These are phyloP conservation scores for Phaeosphaeria sp. DNA, from an alignment of 2,329 filamentous ascomycete genomes.

Conservation along the genomic window DNA sequence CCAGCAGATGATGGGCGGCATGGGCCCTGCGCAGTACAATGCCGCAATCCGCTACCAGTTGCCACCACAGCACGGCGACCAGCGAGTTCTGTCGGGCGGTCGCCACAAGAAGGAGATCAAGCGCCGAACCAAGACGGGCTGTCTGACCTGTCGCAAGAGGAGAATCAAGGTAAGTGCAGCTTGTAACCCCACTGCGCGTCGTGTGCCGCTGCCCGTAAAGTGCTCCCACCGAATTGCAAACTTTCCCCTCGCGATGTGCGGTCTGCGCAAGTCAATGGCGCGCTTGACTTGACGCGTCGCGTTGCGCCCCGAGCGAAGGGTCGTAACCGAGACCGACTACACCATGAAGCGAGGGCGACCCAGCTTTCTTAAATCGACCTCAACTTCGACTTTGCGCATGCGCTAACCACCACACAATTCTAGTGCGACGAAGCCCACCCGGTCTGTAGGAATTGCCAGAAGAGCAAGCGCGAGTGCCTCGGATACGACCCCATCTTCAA, in stretches of 20 bases:
- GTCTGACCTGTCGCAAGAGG: constrained; percentile 64
- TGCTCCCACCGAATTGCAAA: neutral
- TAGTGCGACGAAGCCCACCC: constrained; percentile 98
- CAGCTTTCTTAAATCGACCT: constrained; percentile 39
- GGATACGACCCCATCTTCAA: constrained; percentile 91
- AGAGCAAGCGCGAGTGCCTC: constrained; percentile 85
- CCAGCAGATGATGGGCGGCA: constrained; percentile 58
- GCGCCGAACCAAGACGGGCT: constrained; percentile 76
- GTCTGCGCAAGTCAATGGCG: constrained; percentile 30
- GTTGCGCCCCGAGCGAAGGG: constrained; percentile 26
- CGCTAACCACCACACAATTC: constrained; percentile 34
- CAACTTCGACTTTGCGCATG: constrained; percentile 20
- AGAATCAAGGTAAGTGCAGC: constrained; percentile 70
- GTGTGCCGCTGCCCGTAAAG: neutral
- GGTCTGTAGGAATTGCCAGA: constrained; percentile 87
- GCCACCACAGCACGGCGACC: constrained; percentile 55
- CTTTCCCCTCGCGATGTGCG: neutral
- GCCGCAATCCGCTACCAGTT: constrained; percentile 61
- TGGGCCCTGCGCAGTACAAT: constrained; percentile 56
- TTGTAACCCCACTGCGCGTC: neutral
- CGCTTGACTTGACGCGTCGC: constrained; percentile 34
- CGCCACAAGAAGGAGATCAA: constrained; percentile 78
- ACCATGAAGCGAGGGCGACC: constrained; percentile 43
- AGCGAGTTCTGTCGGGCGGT: constrained; percentile 66
- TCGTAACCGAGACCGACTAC: constrained; percentile 41